Base-by-base conservation (phyloP, 768 basidiomycete genomes). In the Crucibulum laeve region DNA sequence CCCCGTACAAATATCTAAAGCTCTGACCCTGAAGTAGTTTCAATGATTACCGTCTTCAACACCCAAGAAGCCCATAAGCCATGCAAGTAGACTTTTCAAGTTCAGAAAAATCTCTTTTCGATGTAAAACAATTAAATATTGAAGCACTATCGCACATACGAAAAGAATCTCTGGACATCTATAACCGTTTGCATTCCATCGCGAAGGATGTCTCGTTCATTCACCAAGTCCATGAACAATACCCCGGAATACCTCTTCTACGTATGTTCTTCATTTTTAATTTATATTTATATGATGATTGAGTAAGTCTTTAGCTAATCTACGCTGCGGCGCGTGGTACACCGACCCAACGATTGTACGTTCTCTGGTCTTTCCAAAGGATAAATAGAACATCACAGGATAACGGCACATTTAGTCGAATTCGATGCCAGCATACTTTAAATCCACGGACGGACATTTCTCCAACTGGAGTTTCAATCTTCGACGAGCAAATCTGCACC, bases 281-380 rank as follows among this genome's bases (percentile, higher is more conserved):
- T n/a, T 25, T 13, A 1, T 8, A n/a, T 14, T 34, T 11, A 28
- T 24, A 37, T 34, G 19, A 37, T 34, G 24, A 45, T 34, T n/a
- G n/a, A 22, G 46, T 3, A 14, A 42, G 7, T 3, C 18, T 25
- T 25, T 56, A 88, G 91, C 95, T 3, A 98, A 98, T 59, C 75
- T 93, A 55, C 79, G 95, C 18, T 96, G 93, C 54, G 95, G 95
- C 3, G 85, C 85, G 5, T 98, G 94, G 94, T 97, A 96, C 60
- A 80, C 84, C 4, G 74, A 91, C 53, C 88, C 91, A 15, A 46
- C 53, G 5, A 74, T 82, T 44, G 82, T 18, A 41, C 32, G 33
- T 18, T 25, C n/a, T 23, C 21, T 36, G 42, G 22, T 33, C 48
- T 39, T 25, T 35, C 14, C n/a, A 15, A 25, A 38, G 14, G 5